Base-by-base conservation (phyloP, 805 yeast genomes). In the Starmerella floris region DNA sequence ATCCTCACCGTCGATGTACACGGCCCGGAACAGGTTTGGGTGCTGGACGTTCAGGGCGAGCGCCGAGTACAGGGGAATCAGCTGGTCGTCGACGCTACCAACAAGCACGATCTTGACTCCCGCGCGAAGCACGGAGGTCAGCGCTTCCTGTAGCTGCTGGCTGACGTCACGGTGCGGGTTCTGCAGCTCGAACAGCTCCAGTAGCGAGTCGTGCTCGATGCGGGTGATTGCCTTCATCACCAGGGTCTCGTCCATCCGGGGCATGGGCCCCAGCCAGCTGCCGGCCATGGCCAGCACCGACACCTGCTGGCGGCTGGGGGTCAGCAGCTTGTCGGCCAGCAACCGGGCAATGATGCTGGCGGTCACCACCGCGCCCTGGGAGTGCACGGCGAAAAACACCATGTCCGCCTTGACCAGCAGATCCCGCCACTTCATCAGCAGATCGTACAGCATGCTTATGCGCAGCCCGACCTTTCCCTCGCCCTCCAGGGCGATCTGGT, bases 261-360 rank as follows among this genome's bases (percentile, higher is more conserved):
- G 83, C 56, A 83, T 82, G 2, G 98, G 98, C 0, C 98, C 98
- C 57, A 83, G 76, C 53, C 85, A 83, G 21, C 87, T 75, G 1
- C 97, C 97, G 0, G 97, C 97, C 98, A 88, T 88, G 3, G 88
- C 88, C 39, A 88, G 62, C 17, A 88, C 64, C 0, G 91, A 83
- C 13, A 87, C 69, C 20, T 72, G 59, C 46, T 73, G 70, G 40
- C 60, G 63, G 25, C 53, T 53, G 32, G 62, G 60, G 17, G 45
- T 40, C 1, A 66, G 55, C 23, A 62, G 62, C 1, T 73, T 91
- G 30, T 72, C 68, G 49, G 74, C 79, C 11, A 88, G 70, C 33
- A 88, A 66, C 51, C 71, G 70, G 0, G 94, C 79, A n/a, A 85
- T 62, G 23, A 88, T 59, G 26, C 83, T 77, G 1, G 84, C 76